Base-by-base conservation (phyloP, 768 basidiomycete species). In the Lactarius sanguifluus region DNA sequence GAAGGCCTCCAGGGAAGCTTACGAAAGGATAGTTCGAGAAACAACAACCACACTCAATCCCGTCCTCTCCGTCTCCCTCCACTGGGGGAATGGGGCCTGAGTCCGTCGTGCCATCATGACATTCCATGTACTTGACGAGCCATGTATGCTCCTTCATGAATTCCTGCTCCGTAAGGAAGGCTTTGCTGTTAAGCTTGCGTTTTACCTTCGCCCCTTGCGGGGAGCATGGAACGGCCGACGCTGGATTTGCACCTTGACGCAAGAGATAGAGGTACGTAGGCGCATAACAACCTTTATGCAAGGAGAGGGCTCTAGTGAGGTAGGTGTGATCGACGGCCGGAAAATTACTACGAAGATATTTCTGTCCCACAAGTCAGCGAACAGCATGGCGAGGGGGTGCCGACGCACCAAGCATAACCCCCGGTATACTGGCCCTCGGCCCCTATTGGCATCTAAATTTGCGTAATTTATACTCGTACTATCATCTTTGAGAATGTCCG, bases 41-140 rank as follows among this genome's bases (percentile, higher is more conserved):
- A 76, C 94, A 97, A 72, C 94, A 96, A 15, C 89, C 90, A 71
- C 94, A 96, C 71, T 95, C 92, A 41, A 95, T 86, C 2, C 88
- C 90, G 59, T 80, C 83, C 38, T 82, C 85, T 79, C 75, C 41
- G 77, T 73, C 54, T 57, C 78, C 76, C 28, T 76, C 77, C 1
- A 72, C 69, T 15, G 71, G 74, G 32, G 73, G 75, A 30, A 79
- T 78, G 30, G 41, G 13, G 40, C 58, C 45, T 25, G 57, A 64
- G 4, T 66, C 69, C 32, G 68, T 73, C 36, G 50, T 23, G 41
- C 28, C 23, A 20, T 16, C 36, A 32, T 20, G 25, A 9, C 12
- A 38, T 30, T 75, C 70, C 45, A 76, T 67, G 69, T 76, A 77
- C 23, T 73, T 73, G 23, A 79, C 59, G 2, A 89, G 70, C 86